Evolutionary conservation across 352 stramenopile species (phyloP).

Genomic region (Phytophthora cajani): DNA sequence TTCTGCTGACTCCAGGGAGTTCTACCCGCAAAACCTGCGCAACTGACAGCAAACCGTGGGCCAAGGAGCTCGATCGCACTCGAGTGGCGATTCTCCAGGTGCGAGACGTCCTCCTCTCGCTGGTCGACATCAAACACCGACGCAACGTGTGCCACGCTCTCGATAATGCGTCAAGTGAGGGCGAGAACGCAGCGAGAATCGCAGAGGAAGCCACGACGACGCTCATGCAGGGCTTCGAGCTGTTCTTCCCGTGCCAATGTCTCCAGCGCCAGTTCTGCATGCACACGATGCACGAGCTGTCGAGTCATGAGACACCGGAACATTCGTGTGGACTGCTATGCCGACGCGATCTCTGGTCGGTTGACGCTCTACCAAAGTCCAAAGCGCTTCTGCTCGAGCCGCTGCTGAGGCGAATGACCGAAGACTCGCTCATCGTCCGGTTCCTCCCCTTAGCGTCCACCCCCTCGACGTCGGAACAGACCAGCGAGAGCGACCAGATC

Average conservation of each 20-base stretch:
- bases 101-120: constrained; percentile 33
- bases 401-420: constrained; percentile 69
- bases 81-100: constrained; percentile 38
- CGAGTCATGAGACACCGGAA: constrained; percentile 5
- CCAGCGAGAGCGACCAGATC: neutral
- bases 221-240: constrained; percentile 84
- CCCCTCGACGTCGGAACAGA: neutral
- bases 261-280: constrained; percentile 72
- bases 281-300: constrained; percentile 33
- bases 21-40: neutral
- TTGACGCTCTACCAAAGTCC: constrained; percentile 30
- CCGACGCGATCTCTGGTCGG: constrained; percentile 26
- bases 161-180: constrained; percentile 20
- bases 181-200: constrained; percentile 33
- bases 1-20: constrained; percentile 19
- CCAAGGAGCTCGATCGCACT: constrained; percentile 26
- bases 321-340: constrained; percentile 26
- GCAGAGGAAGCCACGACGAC: constrained; percentile 56
- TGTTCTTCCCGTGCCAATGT: constrained; percentile 89
- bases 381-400: constrained; percentile 56
- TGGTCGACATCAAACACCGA: constrained; percentile 46
- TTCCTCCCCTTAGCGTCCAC: constrained; percentile 18
- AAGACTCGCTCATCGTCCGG: constrained; percentile 59
- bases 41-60: constrained; percentile 9
- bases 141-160: constrained; percentile 30